phyloP scores from a whole-genome alignment of 148 eudicot genomes.

The Euryodendron excelsum region DNA sequence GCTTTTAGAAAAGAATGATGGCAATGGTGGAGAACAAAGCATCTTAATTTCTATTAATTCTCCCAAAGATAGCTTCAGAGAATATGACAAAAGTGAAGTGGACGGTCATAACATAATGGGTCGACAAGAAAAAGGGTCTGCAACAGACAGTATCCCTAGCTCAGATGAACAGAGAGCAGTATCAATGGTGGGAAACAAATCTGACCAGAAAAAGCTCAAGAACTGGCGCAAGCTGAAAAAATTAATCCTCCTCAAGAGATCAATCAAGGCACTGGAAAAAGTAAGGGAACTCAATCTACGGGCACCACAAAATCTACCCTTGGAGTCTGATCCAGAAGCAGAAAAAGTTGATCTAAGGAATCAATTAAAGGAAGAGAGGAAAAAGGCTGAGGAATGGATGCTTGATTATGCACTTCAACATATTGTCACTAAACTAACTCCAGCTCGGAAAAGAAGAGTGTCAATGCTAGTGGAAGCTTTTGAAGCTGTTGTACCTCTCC shows the following conservation, averaged over 20 bases:
- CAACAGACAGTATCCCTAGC: constrained; percentile 8
- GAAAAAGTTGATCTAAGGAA: constrained; percentile 40
- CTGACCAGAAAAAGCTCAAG: constrained; percentile 23
- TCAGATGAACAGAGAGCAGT: constrained; percentile 20
- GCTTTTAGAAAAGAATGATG: too few relatives aligned
- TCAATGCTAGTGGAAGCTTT: constrained; percentile 61
- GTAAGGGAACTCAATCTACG: constrained; percentile 42
- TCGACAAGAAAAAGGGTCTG: constrained; percentile 13
- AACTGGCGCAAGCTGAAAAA: constrained; percentile 64
- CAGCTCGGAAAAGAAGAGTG: constrained; percentile 53
- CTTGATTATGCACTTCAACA: constrained; percentile 81
- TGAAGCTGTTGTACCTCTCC: constrained; percentile 66
- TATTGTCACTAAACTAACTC: constrained; percentile 52
- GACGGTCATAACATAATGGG: too few relatives aligned
- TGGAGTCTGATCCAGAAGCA: constrained; percentile 24
- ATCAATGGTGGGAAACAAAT: constrained; percentile 11
- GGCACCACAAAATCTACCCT: constrained; percentile 20
- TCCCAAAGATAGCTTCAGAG: constrained; percentile 1
- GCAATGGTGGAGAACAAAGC: constrained; percentile 18
- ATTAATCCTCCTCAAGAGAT: constrained; percentile 58
- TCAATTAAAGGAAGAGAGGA: constrained; percentile 47
- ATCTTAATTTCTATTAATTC: not conserved
- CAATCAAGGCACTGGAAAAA: constrained; percentile 70
- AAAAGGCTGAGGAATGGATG: constrained; percentile 84
- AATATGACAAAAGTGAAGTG: not conserved